Evolutionary conservation across 1,284 basidiomycete species (phyloP).

Genomic region (Agaricales sp.): DNA sequence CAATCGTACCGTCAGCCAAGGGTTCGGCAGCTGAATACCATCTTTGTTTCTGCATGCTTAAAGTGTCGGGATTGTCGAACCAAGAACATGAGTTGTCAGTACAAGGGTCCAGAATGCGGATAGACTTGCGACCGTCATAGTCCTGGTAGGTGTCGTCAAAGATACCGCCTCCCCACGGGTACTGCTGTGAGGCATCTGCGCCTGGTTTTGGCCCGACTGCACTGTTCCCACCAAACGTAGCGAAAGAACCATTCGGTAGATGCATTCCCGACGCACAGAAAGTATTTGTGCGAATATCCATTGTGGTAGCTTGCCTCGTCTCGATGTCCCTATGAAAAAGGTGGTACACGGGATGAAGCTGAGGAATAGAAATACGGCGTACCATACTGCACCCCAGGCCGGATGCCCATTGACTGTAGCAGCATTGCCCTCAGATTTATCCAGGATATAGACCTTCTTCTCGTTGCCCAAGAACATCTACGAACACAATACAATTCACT

Average conservation of each 20-base stretch:
- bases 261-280: constrained; percentile 79
- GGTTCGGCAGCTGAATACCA: constrained; percentile 88
- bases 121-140: constrained; percentile 54
- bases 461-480: constrained; percentile 1
- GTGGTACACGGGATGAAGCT: not conserved
- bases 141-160: constrained; percentile 56
- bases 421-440: constrained; percentile 35
- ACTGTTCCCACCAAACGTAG: constrained; percentile 66
- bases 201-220: constrained; percentile 35
- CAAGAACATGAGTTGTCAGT: constrained; percentile 54
- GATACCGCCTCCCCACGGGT: constrained; percentile 30
- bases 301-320: constrained; percentile 35
- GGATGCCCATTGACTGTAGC: constrained; percentile 27
- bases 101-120: constrained; percentile 74
- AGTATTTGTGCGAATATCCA: constrained; percentile 73
- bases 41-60: constrained; percentile 68
- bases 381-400: constrained; percentile 36
- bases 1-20: constrained; percentile 57
- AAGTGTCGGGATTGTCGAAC: constrained; percentile 60
- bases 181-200: constrained; percentile 18
- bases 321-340: constrained; percentile 39
- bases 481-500: not conserved
- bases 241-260: constrained; percentile 52
- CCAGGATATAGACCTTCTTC: constrained; percentile 37
- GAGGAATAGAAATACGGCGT: too few relatives aligned